Base-by-base conservation (phyloP, 164 flowering plant species). In the Chimonanthus praecox region DNA sequence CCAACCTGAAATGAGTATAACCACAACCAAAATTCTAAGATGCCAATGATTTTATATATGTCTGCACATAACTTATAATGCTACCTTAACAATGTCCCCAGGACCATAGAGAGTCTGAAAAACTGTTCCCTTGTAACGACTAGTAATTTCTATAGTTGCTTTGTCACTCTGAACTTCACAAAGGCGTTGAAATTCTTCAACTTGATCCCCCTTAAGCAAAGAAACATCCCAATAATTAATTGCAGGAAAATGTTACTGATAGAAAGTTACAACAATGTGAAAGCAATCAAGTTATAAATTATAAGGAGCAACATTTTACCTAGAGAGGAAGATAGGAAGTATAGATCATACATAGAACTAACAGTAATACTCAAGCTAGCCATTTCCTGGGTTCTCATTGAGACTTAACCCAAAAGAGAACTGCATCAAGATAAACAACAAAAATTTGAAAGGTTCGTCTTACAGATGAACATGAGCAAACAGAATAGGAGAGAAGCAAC, bases 161-260 rank as follows among this genome's bases (percentile, higher is more conserved):
- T 96, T 96, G 82, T 96, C 99, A 83, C 99, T 96, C 81, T 96
- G 99, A 71, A 96, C 99, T 82, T 92, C 98, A 85, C 99, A 96
- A 72, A 96, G 89, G 49, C 85, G 94, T 77, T 95, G 94, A 79
- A 92, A 95, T 77, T 95, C 99, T 75, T 90, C 96, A 71, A 93
- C 87, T 76, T 83, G 80, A 78, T 95, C 96, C 66, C 99, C 99
- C 99, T 95, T 82, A 67, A 84, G 11, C 68, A 64, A 21, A 79
- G 49, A 11, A 71, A 43, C 43, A 51, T 20, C 60, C 33, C 15
- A 7, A 50, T 11, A 51, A 11, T 69, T 69, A 48, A 48, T 51
- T 10, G 33, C 33, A 33, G 33, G 33, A 33, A 33, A 33, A 33
- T 33, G 33, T 33, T 1, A 33, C 33, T 33, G 33, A 33, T 33